A percentile compares a stretch with the other conserved stretches of the same genome.
These are phyloP conservation scores for Phytopythium boreale DNA, from an alignment of 352 stramenopile species.

Conservation along the genomic window DNA sequence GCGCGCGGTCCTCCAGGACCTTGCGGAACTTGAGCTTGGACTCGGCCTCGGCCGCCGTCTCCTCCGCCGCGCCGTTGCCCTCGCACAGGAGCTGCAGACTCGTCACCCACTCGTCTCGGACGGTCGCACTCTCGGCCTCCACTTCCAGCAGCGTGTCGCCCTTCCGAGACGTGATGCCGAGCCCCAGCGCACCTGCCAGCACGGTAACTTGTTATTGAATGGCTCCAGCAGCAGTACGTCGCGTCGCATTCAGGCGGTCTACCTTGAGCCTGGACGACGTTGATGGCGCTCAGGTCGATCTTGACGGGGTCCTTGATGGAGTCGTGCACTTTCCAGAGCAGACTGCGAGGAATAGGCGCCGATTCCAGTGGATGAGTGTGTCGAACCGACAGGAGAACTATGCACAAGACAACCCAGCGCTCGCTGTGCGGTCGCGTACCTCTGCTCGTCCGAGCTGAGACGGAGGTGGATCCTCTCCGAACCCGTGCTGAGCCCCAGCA, in stretches of 20 bases:
- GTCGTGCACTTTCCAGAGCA: conserved; percentile 67
- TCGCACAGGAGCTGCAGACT: conserved; percentile 76
- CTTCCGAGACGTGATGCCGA: conserved; percentile 58
- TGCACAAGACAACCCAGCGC: background rate
- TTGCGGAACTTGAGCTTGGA: conserved; percentile 53
- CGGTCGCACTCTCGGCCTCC: conserved; percentile 61
- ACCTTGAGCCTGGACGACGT: conserved; percentile 57
- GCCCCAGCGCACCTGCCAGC: conserved; percentile 29
- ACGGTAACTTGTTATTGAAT: background rate
- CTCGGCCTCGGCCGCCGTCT: conserved; percentile 29
- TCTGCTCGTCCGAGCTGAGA: conserved; percentile 60
- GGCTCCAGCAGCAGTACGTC: background rate
- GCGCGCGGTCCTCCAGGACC: conserved; percentile 70
- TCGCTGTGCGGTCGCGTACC: conserved; percentile 14
- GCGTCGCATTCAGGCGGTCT: background rate
- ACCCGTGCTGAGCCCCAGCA: conserved; percentile 61
- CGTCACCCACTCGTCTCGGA: conserved; percentile 67
- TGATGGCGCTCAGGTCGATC: conserved; percentile 49
- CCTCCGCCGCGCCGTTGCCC: conserved; percentile 33
- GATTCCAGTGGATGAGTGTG: background rate
- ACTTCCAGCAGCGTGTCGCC: conserved; percentile 65
- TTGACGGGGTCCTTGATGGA: conserved; percentile 42
- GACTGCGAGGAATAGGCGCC: conserved; percentile 18
- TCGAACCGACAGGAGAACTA: background rate
- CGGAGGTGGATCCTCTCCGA: conserved; percentile 61